These are phyloP conservation scores for Fusarium sp. DNA, from an alignment of 2,329 filamentous ascomycete genomes.

Conservation along the genomic window DNA sequence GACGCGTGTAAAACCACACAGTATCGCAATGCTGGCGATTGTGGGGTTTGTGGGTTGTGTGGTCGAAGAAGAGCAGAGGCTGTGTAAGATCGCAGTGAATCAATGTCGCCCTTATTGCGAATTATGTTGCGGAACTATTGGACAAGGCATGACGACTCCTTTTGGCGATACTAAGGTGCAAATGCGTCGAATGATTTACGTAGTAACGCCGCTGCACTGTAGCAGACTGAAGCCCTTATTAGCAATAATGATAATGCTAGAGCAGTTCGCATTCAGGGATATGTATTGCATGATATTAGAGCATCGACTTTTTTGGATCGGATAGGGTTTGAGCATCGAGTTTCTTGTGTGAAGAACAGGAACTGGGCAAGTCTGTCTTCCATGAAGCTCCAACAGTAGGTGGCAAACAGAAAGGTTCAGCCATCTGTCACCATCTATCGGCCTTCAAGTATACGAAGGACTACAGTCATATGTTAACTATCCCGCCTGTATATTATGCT, in stretches of 20 bases:
- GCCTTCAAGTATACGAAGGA: neutral
- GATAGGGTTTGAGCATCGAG: neutral
- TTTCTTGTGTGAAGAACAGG: neutral
- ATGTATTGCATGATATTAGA: neutral
- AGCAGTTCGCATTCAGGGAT: neutral
- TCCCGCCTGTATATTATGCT: neutral
- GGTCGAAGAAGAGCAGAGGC: constrained; percentile 53
- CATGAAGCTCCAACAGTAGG: neutral
- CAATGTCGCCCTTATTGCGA: neutral
- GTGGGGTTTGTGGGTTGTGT: constrained; percentile 75
- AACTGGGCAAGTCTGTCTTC: neutral
- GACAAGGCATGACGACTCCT: neutral
- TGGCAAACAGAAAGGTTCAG: neutral
- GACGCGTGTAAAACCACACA: constrained; percentile 61
- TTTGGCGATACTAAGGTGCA: neutral
- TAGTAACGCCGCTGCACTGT: neutral
- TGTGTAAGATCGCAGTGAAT: neutral
- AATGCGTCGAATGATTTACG: neutral
- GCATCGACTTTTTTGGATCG: neutral
- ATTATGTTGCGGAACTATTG: neutral
- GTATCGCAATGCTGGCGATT: constrained; percentile 77
- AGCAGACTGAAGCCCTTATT: neutral
- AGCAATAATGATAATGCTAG: neutral
- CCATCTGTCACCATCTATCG: neutral
- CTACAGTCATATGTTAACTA: neutral